phyloP scores from a whole-genome alignment of 495 filamentous ascomycete species.

The Chaetomium fimeti region DNA sequence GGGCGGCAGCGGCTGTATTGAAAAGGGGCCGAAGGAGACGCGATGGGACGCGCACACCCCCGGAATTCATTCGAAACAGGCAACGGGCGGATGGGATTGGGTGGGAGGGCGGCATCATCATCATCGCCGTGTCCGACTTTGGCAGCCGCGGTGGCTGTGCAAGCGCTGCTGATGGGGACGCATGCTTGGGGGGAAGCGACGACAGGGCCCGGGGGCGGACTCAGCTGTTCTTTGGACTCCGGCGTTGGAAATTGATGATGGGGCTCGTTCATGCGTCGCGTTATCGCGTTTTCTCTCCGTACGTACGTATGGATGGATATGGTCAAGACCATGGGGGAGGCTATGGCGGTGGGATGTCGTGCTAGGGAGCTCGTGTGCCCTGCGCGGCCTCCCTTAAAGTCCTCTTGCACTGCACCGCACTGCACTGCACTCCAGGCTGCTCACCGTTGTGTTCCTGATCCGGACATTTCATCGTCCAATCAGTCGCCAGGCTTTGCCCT shows the following conservation, averaged over 20 bases:
- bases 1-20: background rate
- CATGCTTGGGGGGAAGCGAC: background rate
- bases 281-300: background rate
- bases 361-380: background rate
- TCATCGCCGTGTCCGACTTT: background rate
- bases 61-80: background rate
- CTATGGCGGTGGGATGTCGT: background rate
- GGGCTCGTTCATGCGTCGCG: background rate
- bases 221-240: background rate
- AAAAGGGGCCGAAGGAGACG: background rate
- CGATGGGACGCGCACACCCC: background rate
- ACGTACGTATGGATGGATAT: background rate
- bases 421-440: background rate
- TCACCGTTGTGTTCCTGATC: background rate
- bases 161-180: background rate
- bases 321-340: too few relatives aligned
- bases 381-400: too few relatives aligned
- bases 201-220: background rate
- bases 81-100: background rate
- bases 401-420: too few relatives aligned
- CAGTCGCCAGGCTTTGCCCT: background rate
- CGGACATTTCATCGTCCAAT: background rate
- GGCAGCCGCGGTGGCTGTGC: constrained; percentile 2
- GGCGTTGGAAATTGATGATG: background rate
- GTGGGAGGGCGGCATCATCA: background rate